These are phyloP conservation scores for Colletotrichum aenigma DNA, from an alignment of 2,329 filamentous ascomycete species.

Conservation along the genomic window DNA sequence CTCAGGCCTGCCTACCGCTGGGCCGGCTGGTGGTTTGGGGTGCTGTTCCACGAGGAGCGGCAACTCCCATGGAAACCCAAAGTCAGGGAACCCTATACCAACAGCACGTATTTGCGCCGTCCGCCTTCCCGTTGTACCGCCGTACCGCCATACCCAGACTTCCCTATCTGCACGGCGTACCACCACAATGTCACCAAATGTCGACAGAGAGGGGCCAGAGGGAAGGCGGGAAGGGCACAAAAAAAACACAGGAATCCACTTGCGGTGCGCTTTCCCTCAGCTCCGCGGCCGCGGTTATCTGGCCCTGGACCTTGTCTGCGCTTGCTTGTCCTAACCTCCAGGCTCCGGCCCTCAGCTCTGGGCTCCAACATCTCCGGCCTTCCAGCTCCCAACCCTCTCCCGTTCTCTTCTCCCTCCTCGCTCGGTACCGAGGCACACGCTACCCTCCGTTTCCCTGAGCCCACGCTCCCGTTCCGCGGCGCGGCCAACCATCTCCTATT, in stretches of 20 bases:
- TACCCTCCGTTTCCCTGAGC: neutral
- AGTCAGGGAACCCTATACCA: neutral
- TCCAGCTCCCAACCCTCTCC: neutral
- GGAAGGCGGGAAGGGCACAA: neutral
- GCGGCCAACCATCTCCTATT: slow-evolving; percentile 14
- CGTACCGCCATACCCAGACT: neutral
- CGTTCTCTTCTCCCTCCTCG: neutral
- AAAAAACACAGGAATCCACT: neutral
- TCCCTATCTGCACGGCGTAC: neutral
- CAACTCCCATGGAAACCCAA: neutral
- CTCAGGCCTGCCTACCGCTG: neutral
- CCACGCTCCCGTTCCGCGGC: slow-evolving; percentile 14
- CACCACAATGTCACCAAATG: neutral
- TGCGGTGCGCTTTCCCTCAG: neutral
- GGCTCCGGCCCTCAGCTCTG: neutral
- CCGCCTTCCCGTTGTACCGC: neutral
- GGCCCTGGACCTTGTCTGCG: slow-evolving; percentile 12
- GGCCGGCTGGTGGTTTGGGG: neutral
- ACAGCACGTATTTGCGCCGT: neutral
- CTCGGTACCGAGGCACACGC: slow-evolving; percentile 15
- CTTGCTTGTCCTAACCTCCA: neutral
- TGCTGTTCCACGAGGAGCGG: neutral
- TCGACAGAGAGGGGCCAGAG: neutral
- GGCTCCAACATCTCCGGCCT: neutral
- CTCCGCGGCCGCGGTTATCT: slow-evolving; percentile 11